phyloP scores from a whole-genome alignment of 2,329 filamentous ascomycete species.

The Cryphonectria carpinicola region DNA sequence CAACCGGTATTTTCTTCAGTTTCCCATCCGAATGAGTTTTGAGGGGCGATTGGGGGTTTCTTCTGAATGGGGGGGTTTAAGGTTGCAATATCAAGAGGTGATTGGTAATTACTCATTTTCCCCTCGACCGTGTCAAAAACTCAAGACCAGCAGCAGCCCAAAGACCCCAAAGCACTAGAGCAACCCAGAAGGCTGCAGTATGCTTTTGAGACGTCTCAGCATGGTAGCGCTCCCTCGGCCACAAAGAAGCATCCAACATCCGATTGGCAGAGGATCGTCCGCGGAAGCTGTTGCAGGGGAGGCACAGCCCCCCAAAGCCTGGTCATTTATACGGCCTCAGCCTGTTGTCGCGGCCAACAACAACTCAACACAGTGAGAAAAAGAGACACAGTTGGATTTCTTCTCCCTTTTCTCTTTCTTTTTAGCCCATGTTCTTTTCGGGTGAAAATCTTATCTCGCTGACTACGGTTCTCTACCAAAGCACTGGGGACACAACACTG shows the following conservation, averaged over 20 bases:
- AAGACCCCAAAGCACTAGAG: not conserved
- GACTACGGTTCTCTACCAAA: not conserved
- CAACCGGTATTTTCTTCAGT: not conserved
- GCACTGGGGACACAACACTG: not conserved
- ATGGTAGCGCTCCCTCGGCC: constrained; percentile 1
- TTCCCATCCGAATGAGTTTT: not conserved
- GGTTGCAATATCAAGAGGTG: not conserved
- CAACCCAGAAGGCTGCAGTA: constrained; percentile 10
- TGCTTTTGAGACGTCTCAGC: constrained; percentile 20
- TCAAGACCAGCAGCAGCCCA: constrained; percentile 4
- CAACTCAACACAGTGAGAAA: not conserved
- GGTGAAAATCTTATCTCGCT: constrained; percentile 10
- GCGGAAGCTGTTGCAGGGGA: not conserved
- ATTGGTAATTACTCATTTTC: not conserved
- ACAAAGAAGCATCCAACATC: not conserved
- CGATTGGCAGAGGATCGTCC: constrained; percentile 12
- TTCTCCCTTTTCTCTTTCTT: not conserved
- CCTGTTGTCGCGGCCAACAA: constrained; percentile 17
- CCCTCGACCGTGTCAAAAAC: not conserved
- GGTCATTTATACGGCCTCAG: constrained; percentile 17
- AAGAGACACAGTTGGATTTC: no score
- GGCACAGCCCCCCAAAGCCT: constrained; percentile 7
- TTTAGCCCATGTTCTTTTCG: constrained; percentile 13
- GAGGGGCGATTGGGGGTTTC: not conserved
- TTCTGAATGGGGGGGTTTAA: not conserved